A percentile compares a stretch with the other conserved stretches of the same genome.
These are phyloP conservation scores for Pyropia yezoensis DNA, from an alignment of 23 red algal genomes.

Conservation along the genomic window DNA sequence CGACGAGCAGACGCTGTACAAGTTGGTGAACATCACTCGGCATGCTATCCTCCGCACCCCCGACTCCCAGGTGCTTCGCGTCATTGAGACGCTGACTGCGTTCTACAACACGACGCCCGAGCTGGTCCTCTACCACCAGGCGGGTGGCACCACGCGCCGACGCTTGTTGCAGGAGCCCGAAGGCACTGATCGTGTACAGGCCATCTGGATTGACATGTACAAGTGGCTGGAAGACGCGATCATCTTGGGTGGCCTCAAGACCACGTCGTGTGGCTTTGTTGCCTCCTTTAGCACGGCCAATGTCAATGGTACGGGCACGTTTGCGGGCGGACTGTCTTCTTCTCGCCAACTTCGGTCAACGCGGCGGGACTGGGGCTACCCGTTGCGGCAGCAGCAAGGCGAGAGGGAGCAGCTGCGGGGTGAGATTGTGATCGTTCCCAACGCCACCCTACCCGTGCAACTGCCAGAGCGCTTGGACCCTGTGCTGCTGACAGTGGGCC, in stretches of 20 bases:
- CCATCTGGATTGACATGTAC: slow-evolving; percentile 47
- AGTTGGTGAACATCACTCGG: slow-evolving; percentile 43
- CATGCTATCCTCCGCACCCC: slow-evolving; percentile 35
- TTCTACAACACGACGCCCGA: slow-evolving; percentile 52
- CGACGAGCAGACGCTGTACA: slow-evolving; percentile 32
- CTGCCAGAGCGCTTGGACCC: too few species aligned
- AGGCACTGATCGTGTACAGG: slow-evolving; percentile 11
- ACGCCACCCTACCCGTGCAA: background rate
- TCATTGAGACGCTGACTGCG: slow-evolving; percentile 23
- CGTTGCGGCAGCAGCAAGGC: background rate
- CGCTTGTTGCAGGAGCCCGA: slow-evolving; percentile 2
- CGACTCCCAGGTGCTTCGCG: slow-evolving; percentile 23
- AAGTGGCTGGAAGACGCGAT: slow-evolving; percentile 40
- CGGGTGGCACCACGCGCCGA: slow-evolving; percentile 14
- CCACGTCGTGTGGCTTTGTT: slow-evolving; percentile 30
- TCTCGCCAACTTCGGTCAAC: background rate
- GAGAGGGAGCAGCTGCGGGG: background rate
- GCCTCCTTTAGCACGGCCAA: slow-evolving; percentile 13
- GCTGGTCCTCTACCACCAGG: slow-evolving; percentile 19
- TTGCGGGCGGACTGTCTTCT: slow-evolving; percentile 4
- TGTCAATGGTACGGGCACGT: background rate
- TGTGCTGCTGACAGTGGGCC: background rate
- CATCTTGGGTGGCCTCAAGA: slow-evolving; percentile 24
- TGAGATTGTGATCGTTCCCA: background rate
- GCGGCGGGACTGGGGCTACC: background rate